Evolutionary conservation across 495 filamentous ascomycete species (phyloP).

Genomic region (Evansstolkia leycettana): DNA sequence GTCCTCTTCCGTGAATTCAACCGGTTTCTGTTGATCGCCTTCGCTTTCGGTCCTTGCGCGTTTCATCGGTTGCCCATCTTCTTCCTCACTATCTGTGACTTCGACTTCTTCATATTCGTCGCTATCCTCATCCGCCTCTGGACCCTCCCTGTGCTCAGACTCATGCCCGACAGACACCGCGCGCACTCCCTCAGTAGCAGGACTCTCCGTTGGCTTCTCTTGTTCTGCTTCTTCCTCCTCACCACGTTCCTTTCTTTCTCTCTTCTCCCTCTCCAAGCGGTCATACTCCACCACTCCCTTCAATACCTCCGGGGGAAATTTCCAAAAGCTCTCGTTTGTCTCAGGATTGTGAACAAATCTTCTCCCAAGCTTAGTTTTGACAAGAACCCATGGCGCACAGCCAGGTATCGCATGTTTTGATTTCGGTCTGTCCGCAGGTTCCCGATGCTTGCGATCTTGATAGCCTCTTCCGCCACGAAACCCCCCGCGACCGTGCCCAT

Average conservation of each 20-base stretch:
- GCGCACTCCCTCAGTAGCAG: too few species aligned
- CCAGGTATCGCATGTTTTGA: constrained; percentile 67
- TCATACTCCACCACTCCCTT: constrained; percentile 67
- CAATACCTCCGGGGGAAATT: constrained; percentile 72
- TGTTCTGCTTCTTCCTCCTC: constrained; percentile 11
- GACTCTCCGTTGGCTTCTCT: neutral
- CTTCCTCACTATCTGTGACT: constrained; percentile 51
- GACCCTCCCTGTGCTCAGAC: too few species aligned
- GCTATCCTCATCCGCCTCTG: constrained; percentile 25
- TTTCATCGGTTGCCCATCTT: constrained; percentile 45
- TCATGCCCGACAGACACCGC: too few species aligned
- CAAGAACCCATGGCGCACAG: constrained; percentile 80
- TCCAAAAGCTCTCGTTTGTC: constrained; percentile 86
- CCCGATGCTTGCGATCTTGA: constrained; percentile 41
- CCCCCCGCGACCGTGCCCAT: constrained; percentile 21
- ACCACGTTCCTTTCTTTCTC: constrained; percentile 29
- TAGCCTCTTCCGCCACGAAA: constrained; percentile 37
- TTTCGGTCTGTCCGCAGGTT: constrained; percentile 69
- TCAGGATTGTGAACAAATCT: constrained; percentile 78
- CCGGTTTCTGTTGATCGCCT: constrained; percentile 39
- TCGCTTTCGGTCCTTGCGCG: constrained; percentile 52
- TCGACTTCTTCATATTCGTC: constrained; percentile 84
- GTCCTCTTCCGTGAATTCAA: constrained; percentile 93
- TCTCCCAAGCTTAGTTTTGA: constrained; percentile 78
- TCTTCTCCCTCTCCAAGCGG: constrained; percentile 36